Conservation (phyloP, 306 rosid genomes). For the Luffa aegyptiaca region DNA sequence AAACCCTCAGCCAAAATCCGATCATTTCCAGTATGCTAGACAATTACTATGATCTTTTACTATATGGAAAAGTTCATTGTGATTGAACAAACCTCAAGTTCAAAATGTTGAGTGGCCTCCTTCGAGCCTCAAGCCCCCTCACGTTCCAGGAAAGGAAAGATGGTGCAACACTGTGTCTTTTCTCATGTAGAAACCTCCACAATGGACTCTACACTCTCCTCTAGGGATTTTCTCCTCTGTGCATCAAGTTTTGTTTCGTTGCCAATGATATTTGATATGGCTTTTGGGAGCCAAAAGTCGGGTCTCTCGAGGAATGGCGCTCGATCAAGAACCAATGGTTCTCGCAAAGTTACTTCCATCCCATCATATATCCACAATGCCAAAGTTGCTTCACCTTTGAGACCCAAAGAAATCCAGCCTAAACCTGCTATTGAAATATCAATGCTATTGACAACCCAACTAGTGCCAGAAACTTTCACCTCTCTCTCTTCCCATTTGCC, state of each 20-base stretch:
- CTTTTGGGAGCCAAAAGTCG: slow-evolving; percentile 81
- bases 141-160: neutral
- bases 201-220: slow-evolving; percentile 2
- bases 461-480: slow-evolving; percentile 57
- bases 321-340: slow-evolving; percentile 81
- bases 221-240: slow-evolving; percentile 40
- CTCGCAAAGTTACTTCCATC: slow-evolving; percentile 62
- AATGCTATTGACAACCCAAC: slow-evolving; percentile 74
- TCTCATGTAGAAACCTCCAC: neutral
- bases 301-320: slow-evolving; percentile 68
- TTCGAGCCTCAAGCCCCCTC: neutral
- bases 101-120: neutral
- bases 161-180: neutral
- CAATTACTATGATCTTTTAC: neutral
- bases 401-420: slow-evolving; percentile 74
- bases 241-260: slow-evolving; percentile 57
- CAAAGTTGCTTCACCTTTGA: slow-evolving; percentile 81
- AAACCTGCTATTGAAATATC: slow-evolving; percentile 72
- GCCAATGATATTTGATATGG: slow-evolving; percentile 62
- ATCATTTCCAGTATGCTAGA: neutral
- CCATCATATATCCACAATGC: slow-evolving; percentile 64
- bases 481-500: slow-evolving; percentile 65
- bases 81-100: neutral
- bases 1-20: neutral
- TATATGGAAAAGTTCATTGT: neutral